Percentiles rank a stretch among this genome's conserved stretches.
These are phyloP conservation scores for Schizophyllum amplum DNA, from an alignment of 1,284 basidiomycete genomes.

Conservation along the genomic window DNA sequence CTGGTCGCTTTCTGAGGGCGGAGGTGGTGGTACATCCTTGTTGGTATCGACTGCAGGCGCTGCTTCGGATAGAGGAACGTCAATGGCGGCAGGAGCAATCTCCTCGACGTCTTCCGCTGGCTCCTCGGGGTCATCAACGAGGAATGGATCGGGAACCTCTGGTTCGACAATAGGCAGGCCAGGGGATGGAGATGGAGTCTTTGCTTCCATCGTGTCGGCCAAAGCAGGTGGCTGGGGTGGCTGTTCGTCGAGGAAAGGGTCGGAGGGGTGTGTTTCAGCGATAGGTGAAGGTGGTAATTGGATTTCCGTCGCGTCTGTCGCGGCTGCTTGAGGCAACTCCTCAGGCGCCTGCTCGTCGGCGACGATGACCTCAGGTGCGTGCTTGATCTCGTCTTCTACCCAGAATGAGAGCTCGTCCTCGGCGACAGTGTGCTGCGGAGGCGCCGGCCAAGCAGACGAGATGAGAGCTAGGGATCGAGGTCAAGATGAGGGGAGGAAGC, in stretches of 20 bases:
- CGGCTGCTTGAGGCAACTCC: neutral
- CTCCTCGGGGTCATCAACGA: constrained; percentile 39
- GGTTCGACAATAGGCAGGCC: constrained; percentile 23
- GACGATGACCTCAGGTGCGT: neutral
- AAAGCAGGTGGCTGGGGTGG: too few relatives aligned
- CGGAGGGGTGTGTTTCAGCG: too few relatives aligned
- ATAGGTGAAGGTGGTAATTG: neutral
- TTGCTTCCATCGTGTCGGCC: neutral
- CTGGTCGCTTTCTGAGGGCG: constrained; percentile 28
- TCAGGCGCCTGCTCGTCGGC: neutral
- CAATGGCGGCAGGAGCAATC: constrained; percentile 21
- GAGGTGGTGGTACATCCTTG: constrained; percentile 39
- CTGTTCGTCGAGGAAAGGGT: too few relatives aligned
- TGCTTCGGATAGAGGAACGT: constrained; percentile 26
- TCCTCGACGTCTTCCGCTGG: neutral
- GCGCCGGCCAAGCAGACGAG: neutral
- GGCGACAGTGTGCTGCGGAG: neutral
- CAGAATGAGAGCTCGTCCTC: neutral
- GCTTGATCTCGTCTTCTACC: neutral
- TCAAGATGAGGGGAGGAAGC: neutral
- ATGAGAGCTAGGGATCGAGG: neutral
- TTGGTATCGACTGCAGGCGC: constrained; percentile 24
- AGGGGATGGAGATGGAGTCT: neutral
- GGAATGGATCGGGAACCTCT: constrained; percentile 49
- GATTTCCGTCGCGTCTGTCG: neutral